Conservation (phyloP, 257 asterid genomes). For the Petunia secreta region DNA sequence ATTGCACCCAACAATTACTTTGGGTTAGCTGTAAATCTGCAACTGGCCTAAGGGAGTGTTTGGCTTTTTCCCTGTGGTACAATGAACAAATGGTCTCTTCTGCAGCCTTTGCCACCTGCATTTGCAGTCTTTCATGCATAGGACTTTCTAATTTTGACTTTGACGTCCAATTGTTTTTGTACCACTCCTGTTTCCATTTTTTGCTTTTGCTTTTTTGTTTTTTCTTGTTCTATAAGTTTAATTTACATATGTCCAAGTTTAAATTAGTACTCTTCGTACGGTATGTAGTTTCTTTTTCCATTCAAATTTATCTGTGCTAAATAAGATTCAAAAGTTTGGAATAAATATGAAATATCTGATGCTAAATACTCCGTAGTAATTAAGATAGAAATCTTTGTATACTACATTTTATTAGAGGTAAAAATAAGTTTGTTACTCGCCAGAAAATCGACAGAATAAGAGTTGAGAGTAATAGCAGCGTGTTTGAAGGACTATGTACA, state of each 20-base stretch:
- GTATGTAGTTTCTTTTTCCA: background rate
- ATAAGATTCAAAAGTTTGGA: background rate
- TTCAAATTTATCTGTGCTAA: background rate
- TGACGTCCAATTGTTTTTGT: conserved; percentile 14
- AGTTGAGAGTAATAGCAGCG: background rate
- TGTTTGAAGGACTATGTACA: background rate
- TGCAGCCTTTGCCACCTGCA: conserved; percentile 24
- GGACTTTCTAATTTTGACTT: conserved; percentile 4
- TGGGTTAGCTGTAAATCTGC: background rate
- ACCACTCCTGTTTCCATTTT: background rate
- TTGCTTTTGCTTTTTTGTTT: background rate
- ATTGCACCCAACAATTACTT: too few species aligned
- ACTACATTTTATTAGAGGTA: too few species aligned
- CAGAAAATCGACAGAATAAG: background rate
- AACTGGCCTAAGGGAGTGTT: background rate
- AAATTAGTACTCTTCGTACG: background rate
- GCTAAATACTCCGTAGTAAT: background rate
- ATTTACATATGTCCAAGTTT: background rate
- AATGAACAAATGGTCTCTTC: background rate
- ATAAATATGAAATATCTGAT: background rate
- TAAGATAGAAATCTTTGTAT: background rate
- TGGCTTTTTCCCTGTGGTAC: background rate
- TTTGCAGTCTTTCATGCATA: conserved; percentile 24
- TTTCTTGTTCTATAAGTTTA: conserved; percentile 12
- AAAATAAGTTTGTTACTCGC: background rate